Evolutionary conservation across 2,329 filamentous ascomycete genomes (phyloP), one percentile per base, ranked within the genome.

Genomic region (Hysterium pulicare): DNA sequence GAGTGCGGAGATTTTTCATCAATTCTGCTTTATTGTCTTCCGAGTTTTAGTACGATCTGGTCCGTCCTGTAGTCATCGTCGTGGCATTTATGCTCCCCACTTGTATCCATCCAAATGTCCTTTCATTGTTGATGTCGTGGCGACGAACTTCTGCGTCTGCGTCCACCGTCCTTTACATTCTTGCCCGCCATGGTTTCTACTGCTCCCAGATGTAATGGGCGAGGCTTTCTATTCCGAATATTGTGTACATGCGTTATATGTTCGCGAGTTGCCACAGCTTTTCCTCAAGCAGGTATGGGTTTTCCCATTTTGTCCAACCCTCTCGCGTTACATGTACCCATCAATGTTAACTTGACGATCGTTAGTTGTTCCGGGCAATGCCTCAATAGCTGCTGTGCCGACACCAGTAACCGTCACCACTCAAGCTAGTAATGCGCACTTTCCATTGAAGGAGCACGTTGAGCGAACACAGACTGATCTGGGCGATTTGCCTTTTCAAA

Each of bases 1-100:
- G 40, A 28, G 42, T 38, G 47, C 53, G 53, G 53, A 54, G 54
- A 54, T 48, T 51, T 54, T 49, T 45, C 40, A 32, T 44, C 24
- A 46, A 57, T 49, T 51, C 21, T 54, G 43, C 33, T 57, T 56
- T 44, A 61, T 55, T 59, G 44, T 46, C 35, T 37, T 42, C 44
- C 44, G 47, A 47, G 48, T 40, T 45, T 23, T 30, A 38, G 39
- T 20, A 26, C 16, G 30, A n/a, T 31, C 36, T 49, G 23, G 6
- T 5, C 39, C 30, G 44, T 50, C 43, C 24, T 38, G 26, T 45
- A 15, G 20, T 28, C 7, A 28, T 41, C 33, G 42, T 48, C 36
- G 41, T 42, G 36, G 31, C 44, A 40, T 49, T 40, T 51, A 48
- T 42, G 48, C 21, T 45, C 32, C 50, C 44, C 43, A 38, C 33